A percentile compares a stretch with the other conserved stretches of the same genome.
phyloP scores from a whole-genome alignment of 2,329 filamentous ascomycete species.

The Dothistroma septosporum region DNA sequence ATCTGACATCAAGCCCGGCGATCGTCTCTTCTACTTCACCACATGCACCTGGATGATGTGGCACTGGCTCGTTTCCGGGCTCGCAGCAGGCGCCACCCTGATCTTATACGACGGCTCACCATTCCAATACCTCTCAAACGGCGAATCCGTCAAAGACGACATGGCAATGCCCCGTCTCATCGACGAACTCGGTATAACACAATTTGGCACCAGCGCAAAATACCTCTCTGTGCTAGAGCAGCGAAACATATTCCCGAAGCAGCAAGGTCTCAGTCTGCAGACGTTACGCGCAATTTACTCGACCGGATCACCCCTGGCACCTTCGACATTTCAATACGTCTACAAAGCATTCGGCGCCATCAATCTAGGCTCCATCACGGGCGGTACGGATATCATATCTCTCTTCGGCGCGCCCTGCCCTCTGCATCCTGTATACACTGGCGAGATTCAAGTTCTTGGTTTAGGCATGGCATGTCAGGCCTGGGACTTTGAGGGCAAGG shows the following conservation, averaged over 20 bases:
- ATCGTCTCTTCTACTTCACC: conserved; percentile 86
- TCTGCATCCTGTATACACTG: conserved; percentile 46
- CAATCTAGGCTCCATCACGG: conserved; percentile 89
- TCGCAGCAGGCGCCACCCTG: conserved; percentile 77
- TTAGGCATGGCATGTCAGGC: conserved; percentile 50
- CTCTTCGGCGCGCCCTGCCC: conserved; percentile 81
- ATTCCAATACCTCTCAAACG: conserved; percentile 56
- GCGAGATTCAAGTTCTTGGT: conserved; percentile 49
- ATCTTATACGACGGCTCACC: conserved; percentile 91
- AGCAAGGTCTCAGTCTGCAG: conserved; percentile 53
- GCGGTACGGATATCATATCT: conserved; percentile 94
- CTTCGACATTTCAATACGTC: conserved; percentile 87
- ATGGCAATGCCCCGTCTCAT: conserved; percentile 79
- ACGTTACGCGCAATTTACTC: conserved; percentile 83
- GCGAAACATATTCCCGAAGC: conserved; percentile 58
- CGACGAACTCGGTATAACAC: conserved; percentile 74
- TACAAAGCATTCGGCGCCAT: conserved; percentile 81
- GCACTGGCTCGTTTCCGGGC: conserved; percentile 89
- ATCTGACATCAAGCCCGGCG: conserved; percentile 68
- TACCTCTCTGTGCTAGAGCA: conserved; percentile 90
- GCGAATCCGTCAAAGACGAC: conserved; percentile 59
- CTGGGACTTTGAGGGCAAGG: conserved; percentile 52
- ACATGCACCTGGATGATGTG: conserved; percentile 99
- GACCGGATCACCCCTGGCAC: conserved; percentile 85
- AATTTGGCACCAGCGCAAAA: conserved; percentile 92